A percentile compares a stretch with the other conserved stretches of the same genome.
phyloP scores from a whole-genome alignment of 352 stramenopile genomes.

The Pilasporangium apinafurcum region DNA sequence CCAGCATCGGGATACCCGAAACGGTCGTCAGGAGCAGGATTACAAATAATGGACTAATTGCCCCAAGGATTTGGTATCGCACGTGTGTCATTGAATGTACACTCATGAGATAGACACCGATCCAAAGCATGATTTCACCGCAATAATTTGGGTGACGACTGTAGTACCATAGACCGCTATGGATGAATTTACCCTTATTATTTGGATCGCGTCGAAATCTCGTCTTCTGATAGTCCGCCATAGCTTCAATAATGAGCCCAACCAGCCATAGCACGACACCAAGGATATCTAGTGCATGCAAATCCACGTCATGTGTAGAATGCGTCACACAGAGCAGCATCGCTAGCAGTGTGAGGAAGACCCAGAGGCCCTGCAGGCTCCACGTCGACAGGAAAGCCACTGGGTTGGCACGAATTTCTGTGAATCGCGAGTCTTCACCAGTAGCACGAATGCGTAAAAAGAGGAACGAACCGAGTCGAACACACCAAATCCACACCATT shows the following conservation, averaged over 20 bases:
- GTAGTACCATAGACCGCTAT: conserved; percentile 77
- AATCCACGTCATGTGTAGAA: conserved; percentile 8
- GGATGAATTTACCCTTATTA: conserved; percentile 63
- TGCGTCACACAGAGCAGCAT: conserved; percentile 51
- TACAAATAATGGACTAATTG: conserved; percentile 64
- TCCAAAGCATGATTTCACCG: conserved; percentile 90
- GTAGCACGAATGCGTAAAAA: conserved; percentile 60
- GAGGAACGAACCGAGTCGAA: conserved; percentile 75
- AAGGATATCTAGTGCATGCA: conserved; percentile 34
- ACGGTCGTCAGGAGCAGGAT: conserved; percentile 61
- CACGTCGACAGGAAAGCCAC: conserved; percentile 71
- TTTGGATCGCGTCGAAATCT: conserved; percentile 30
- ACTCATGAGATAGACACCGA: conserved; percentile 45
- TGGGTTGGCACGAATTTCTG: conserved; percentile 49
- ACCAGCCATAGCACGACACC: conserved; percentile 32
- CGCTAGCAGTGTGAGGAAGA: conserved; percentile 64
- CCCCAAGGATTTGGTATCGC: conserved; percentile 25
- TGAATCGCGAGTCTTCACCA: conserved; percentile 73
- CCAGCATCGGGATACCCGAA: conserved; percentile 71
- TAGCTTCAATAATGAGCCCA: conserved; percentile 41
- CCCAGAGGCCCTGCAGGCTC: conserved; percentile 82
- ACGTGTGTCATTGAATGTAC: conserved; percentile 33
- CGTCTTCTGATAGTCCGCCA: conserved; percentile 53
- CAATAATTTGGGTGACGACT: conserved; percentile 92
- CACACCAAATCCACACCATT: conserved; percentile 75